Conservation (phyloP, 371 early-diverging fungal species). For the Mucor racemosus region DNA sequence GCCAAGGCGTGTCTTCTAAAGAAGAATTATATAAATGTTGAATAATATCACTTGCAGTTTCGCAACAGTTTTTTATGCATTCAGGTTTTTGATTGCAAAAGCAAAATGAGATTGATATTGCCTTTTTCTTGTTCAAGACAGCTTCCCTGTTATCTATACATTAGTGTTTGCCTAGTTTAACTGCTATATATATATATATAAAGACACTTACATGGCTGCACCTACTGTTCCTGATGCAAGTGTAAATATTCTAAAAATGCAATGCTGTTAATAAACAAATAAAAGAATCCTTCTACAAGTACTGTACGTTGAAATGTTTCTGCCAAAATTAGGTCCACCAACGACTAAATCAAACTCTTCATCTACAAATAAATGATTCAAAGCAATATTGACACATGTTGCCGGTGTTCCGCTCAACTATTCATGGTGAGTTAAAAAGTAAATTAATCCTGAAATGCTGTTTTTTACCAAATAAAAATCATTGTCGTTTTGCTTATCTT, state of each 20-base stretch:
- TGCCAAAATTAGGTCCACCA: conserved; percentile 50
- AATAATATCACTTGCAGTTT: conserved; percentile 44
- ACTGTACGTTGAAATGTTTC: conserved; percentile 45
- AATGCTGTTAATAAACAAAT: neutral
- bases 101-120: conserved; percentile 51
- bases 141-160: conserved; percentile 33
- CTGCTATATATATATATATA: neutral
- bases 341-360: conserved; percentile 49
- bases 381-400: conserved; percentile 48
- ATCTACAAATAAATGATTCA: conserved; percentile 44
- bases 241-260: conserved; percentile 35
- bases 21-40: conserved; percentile 26
- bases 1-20: conserved; percentile 34
- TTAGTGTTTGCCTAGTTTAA: neutral
- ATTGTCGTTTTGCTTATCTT: conserved; percentile 26
- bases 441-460: neutral
- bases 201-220: conserved; percentile 39
- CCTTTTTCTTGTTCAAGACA: conserved; percentile 37
- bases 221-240: conserved; percentile 54
- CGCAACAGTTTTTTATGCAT: conserved; percentile 34
- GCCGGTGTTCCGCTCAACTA: conserved; percentile 50
- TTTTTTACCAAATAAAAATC: conserved; percentile 44
- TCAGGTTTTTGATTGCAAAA: conserved; percentile 36
- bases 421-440: neutral
- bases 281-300: neutral